Conservation (phyloP, 1,284 basidiomycete species). For the Fomitopsis betulina region DNA sequence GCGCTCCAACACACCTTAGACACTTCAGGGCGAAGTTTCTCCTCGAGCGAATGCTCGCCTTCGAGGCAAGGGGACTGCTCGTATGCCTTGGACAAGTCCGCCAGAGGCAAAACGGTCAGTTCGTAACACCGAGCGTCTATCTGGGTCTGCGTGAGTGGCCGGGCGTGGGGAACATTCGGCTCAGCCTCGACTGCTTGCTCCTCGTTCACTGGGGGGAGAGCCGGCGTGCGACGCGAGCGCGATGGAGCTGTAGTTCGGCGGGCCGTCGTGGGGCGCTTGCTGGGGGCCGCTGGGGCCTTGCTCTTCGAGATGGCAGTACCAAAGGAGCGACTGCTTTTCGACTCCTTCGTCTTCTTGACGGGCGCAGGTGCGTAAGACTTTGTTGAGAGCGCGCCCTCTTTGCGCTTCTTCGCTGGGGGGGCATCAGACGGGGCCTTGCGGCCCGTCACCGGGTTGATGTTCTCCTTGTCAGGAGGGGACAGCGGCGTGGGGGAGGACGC, state of each 20-base stretch:
- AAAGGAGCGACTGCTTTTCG: slow-evolving; percentile 14
- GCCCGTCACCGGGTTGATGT: slow-evolving; percentile 69
- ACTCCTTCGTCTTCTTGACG: slow-evolving; percentile 38
- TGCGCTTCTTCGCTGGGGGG: slow-evolving; percentile 53
- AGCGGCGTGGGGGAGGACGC: slow-evolving; percentile 23
- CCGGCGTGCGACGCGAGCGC: slow-evolving; percentile 17
- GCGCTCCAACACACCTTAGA: not conserved
- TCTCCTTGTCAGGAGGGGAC: slow-evolving; percentile 64
- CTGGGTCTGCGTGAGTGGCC: slow-evolving; percentile 21
- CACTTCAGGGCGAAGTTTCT: slow-evolving; percentile 1
- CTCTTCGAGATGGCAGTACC: not conserved
- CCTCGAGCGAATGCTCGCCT: slow-evolving; percentile 4
- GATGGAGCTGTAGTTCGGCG: not conserved
- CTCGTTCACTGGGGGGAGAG: slow-evolving; percentile 42
- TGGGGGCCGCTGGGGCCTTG: not conserved
- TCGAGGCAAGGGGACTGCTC: slow-evolving; percentile 23
- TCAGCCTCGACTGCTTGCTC: slow-evolving; percentile 23
- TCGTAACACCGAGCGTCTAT: slow-evolving; percentile 59
- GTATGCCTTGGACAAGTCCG: slow-evolving; percentile 57
- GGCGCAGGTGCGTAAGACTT: slow-evolving; percentile 41
- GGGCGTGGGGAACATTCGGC: slow-evolving; percentile 3
- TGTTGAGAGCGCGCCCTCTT: slow-evolving; percentile 50
- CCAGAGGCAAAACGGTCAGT: slow-evolving; percentile 57
- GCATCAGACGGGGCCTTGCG: slow-evolving; percentile 38
- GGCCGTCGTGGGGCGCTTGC: not conserved